These are phyloP conservation scores for Xylariaceae sp. DNA, from an alignment of 2,329 filamentous ascomycete genomes.

Conservation along the genomic window DNA sequence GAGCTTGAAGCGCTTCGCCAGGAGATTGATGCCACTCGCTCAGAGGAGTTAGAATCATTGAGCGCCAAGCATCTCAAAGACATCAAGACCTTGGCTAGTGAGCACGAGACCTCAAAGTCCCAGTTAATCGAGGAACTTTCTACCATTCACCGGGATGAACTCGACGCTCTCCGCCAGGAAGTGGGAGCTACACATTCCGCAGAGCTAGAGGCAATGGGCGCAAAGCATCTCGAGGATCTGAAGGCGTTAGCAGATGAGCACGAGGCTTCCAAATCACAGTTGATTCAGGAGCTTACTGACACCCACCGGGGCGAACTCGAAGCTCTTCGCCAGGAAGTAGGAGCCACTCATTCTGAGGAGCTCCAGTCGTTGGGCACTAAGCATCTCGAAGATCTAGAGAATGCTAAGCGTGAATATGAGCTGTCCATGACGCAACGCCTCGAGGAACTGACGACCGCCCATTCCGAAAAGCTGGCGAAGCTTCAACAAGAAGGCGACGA, in stretches of 20 bases:
- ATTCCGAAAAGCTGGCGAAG: conserved; percentile 21
- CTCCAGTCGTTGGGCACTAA: conserved; percentile 18
- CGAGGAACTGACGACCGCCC: conserved; percentile 15
- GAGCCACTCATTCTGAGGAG: conserved; percentile 22
- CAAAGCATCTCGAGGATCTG: conserved; percentile 22
- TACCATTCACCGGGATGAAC: conserved; percentile 7
- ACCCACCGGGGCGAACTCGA: conserved; percentile 14
- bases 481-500: conserved; percentile 19
- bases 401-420: conserved; percentile 18
- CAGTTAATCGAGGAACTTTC: conserved; percentile 16
- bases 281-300: conserved; percentile 14
- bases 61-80: conserved; percentile 21
- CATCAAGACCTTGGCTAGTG: conserved; percentile 19
- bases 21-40: conserved; percentile 21
- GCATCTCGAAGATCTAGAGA: conserved; percentile 17
- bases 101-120: conserved; percentile 20
- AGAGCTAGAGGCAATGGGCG: conserved; percentile 18
- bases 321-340: conserved; percentile 19
- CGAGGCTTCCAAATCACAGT: conserved; percentile 18
- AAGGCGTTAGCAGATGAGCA: conserved; percentile 20
- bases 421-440: conserved; percentile 15
- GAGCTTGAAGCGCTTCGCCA: conserved; percentile 18
- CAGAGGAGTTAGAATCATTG: conserved; percentile 21
- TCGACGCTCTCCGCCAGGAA: conserved; percentile 17
- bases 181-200: conserved; percentile 20